phyloP scores from a whole-genome alignment of 164 flowering plant genomes.

The Akebia trifoliata region DNA sequence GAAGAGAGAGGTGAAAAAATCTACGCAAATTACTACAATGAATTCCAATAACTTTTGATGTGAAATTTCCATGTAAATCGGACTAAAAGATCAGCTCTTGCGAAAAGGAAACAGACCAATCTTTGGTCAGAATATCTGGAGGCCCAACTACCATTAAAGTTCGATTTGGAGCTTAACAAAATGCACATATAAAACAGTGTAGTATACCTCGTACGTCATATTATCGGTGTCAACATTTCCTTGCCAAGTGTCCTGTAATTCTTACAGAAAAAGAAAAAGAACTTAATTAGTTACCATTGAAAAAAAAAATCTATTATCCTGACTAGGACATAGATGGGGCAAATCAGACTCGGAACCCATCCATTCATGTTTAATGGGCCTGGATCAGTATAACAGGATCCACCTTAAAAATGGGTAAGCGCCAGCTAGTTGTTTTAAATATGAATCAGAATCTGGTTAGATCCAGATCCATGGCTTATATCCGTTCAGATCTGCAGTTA shows the following conservation, averaged over 20 bases:
- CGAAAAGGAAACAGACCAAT: neutral
- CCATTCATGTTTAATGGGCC: neutral
- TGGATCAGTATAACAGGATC: neutral
- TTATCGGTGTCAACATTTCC: slow-evolving; percentile 78
- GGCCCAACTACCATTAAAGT: neutral
- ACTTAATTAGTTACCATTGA: neutral
- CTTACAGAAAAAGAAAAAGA: slow-evolving; percentile 8
- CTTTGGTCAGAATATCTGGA: neutral
- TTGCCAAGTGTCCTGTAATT: slow-evolving; percentile 66
- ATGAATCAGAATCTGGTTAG: too few species aligned
- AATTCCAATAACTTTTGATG: neutral
- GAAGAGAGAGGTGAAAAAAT: neutral
- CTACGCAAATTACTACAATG: neutral
- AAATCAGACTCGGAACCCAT: neutral
- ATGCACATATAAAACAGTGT: neutral
- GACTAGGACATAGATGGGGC: neutral
- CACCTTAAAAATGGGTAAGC: neutral
- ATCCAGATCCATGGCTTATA: neutral
- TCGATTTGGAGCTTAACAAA: slow-evolving; percentile 1
- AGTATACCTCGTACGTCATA: slow-evolving; percentile 91
- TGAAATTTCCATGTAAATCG: neutral
- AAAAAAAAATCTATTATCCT: neutral
- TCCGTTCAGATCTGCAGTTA: neutral
- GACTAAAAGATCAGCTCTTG: neutral
- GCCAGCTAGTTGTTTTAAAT: neutral